Conservation (phyloP, 2,329 filamentous ascomycete species). For the Lachnellula cervina region DNA sequence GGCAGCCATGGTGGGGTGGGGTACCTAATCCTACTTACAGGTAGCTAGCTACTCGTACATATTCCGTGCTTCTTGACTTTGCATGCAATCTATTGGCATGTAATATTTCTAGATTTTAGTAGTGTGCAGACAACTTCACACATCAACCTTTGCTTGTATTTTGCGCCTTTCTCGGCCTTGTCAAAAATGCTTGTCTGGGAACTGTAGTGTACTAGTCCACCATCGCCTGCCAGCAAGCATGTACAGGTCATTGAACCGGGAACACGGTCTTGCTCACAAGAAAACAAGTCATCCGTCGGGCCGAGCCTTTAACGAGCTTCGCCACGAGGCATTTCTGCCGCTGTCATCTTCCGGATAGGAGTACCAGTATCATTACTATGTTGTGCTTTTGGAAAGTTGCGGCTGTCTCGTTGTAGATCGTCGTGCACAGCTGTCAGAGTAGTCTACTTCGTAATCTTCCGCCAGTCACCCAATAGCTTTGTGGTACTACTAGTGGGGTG, state of each 20-base stretch:
- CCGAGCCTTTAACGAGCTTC: conserved; percentile 4
- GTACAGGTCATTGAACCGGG: too few relatives aligned
- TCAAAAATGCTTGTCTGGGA: background rate
- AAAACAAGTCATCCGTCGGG: background rate
- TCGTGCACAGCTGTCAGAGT: conserved; percentile 1
- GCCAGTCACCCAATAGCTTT: conserved; percentile 14
- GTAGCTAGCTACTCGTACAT: background rate
- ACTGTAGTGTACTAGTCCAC: too few relatives aligned
- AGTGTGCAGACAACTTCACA: too few relatives aligned
- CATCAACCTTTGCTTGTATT: too few relatives aligned
- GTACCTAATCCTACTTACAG: background rate
- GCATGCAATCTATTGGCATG: too few relatives aligned
- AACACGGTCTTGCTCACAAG: background rate
- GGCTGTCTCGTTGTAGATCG: conserved; percentile 8
- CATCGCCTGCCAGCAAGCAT: background rate
- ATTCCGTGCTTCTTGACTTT: too few relatives aligned
- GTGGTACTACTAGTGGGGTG: conserved; percentile 7
- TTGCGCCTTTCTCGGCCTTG: background rate
- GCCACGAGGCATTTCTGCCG: conserved; percentile 23
- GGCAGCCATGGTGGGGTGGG: background rate
- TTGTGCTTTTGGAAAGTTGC: background rate
- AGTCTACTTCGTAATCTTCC: conserved; percentile 14
- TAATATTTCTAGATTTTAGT: too few relatives aligned
- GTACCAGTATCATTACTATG: background rate
- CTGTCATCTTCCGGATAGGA: conserved; percentile 13